Evolutionary conservation across 768 basidiomycete genomes (phyloP), one percentile per base, ranked within the genome.

Genomic region (Naganishia vaughanmartiniae): DNA sequence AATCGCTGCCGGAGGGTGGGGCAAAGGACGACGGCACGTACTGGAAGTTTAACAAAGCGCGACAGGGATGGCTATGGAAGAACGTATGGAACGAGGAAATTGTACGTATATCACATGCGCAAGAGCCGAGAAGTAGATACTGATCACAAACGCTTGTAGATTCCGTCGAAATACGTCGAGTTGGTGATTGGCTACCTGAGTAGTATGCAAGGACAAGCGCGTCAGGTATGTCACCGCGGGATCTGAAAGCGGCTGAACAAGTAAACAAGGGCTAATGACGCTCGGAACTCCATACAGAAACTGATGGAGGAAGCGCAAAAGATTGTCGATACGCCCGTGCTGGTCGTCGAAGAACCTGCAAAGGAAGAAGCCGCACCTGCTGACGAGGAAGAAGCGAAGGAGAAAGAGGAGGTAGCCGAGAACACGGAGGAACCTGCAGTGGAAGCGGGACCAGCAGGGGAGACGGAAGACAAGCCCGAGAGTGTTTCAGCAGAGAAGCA

Each of bases 41-140:
- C 30, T 69, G 68, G 68, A 69, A 69, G 48, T 69, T 69, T 42
- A 69, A 69, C 68, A 69, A 69, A 46, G 68, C 68, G 30, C 45
- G 54, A 48, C 68, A 69, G 34, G 51, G 51, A 21, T 69, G 68
- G 68, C 46, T 69, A 45, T 46, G 46, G 45, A 58, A 58, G 31
- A 69, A 69, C 31, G 46, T 69, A 7, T 69, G 68, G 68, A 48
- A 48, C 21, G 56, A 58, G 42, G 68, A 60, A 26, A 60, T 58
- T 26, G 68, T 69, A 36, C 39, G 67, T 33, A 9, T 5, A 33
- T 10, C 30, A n/a, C 28, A 1, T 28, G 30, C 42, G 17, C 4
- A 1, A 21, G 26, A 17, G 21, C 10, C 1, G 65, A 34, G 7
- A 54, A 7, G 53, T 12, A 33, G 28, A 54, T 36, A 2, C 11